Conservation (phyloP, 768 basidiomycete species). For the Amanita brunnescens region DNA sequence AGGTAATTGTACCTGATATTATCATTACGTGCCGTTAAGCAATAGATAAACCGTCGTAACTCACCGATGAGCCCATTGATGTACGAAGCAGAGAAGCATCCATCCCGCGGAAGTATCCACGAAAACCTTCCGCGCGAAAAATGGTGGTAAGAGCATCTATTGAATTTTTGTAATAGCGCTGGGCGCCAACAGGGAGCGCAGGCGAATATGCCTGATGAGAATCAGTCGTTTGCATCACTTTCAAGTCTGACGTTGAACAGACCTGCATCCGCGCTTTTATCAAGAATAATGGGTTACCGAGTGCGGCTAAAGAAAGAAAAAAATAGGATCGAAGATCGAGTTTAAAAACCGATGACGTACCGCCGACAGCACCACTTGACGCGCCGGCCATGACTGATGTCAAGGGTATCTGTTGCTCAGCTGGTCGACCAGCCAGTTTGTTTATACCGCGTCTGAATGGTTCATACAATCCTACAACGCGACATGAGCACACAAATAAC, state of each 20-base stretch:
- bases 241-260: constrained; percentile 5
- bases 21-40: background rate
- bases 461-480: constrained; percentile 80
- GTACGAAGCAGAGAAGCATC: constrained; percentile 92
- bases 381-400: constrained; percentile 87
- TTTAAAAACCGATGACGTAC: constrained; percentile 29
- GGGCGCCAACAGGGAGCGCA: constrained; percentile 86
- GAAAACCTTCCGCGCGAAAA: constrained; percentile 63
- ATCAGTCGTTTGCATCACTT: background rate
- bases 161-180: constrained; percentile 84
- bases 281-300: constrained; percentile 89
- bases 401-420: constrained; percentile 57
- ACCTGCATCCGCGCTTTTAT: constrained; percentile 99
- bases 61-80: constrained; percentile 83
- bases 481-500: background rate
- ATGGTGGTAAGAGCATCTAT: constrained; percentile 78
- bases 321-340: background rate
- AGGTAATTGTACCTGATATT: constrained; percentile 79
- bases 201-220: constrained; percentile 80
- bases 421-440: constrained; percentile 49
- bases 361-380: constrained; percentile 83
- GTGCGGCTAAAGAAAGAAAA: constrained; percentile 34
- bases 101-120: constrained; percentile 83
- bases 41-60: background rate
- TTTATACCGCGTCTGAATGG: constrained; percentile 76